phyloP scores from a whole-genome alignment of 2,329 filamentous ascomycete genomes.

The Rutstroemia sp. region DNA sequence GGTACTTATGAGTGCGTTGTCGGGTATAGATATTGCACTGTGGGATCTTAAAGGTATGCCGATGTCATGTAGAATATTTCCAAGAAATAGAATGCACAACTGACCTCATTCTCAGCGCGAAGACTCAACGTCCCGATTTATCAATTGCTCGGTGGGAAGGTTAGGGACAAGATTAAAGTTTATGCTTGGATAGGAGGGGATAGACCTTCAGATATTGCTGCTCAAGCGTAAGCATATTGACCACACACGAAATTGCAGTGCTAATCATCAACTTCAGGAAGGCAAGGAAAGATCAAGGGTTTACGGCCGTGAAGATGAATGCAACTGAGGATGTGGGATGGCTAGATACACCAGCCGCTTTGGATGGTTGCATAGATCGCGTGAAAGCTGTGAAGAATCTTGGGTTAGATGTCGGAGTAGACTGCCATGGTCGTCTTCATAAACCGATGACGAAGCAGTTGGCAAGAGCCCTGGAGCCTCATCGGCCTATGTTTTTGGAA shows the following conservation, averaged over 20 bases:
- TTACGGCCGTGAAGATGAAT: slow-evolving; percentile 71
- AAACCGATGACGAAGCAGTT: slow-evolving; percentile 78
- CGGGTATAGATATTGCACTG: slow-evolving; percentile 71
- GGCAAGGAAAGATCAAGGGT: slow-evolving; percentile 51
- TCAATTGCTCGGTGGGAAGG: slow-evolving; percentile 66
- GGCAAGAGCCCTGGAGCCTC: slow-evolving; percentile 57
- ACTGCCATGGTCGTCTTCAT: slow-evolving; percentile 72
- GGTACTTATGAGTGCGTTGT: slow-evolving; percentile 72
- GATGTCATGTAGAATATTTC: too few relatives aligned
- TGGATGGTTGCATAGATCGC: slow-evolving; percentile 58
- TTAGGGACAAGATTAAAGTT: slow-evolving; percentile 61
- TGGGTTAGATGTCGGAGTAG: slow-evolving; percentile 66
- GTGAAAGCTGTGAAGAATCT: slow-evolving; percentile 61
- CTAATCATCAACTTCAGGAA: slow-evolving; percentile 33
- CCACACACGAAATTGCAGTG: not conserved
- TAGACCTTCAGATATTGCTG: slow-evolving; percentile 57
- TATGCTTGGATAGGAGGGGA: slow-evolving; percentile 78
- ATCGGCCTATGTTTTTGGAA: slow-evolving; percentile 68
- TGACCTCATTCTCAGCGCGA: slow-evolving; percentile 34
- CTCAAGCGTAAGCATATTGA: slow-evolving; percentile 43
- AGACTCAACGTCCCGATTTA: slow-evolving; percentile 62
- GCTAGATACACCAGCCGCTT: slow-evolving; percentile 61
- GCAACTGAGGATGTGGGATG: slow-evolving; percentile 69
- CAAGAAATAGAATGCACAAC: not conserved
- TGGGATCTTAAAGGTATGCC: slow-evolving; percentile 63